Percentiles rank a stretch among this genome's conserved stretches.
Conservation (phyloP, 805 yeast genomes). For the Ogataea naganishii region DNA sequence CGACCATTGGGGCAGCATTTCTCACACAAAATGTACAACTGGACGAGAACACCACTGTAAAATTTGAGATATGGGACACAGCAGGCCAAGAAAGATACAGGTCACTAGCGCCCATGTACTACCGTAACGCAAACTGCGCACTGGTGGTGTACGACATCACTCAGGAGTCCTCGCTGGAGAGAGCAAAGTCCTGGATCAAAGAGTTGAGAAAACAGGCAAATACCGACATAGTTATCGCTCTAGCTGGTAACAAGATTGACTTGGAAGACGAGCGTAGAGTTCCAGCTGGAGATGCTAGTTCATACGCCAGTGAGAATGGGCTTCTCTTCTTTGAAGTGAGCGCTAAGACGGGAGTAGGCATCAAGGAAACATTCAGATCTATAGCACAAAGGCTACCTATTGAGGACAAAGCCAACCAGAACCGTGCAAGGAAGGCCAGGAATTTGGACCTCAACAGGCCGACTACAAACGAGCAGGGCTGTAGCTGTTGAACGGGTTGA, state of each 20-base stretch:
- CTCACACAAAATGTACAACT: slow-evolving; percentile 57
- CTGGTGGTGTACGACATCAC: slow-evolving; percentile 73
- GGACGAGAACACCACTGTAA: slow-evolving; percentile 46
- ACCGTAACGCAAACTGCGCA: slow-evolving; percentile 74
- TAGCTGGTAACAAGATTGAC: slow-evolving; percentile 76
- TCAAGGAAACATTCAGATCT: slow-evolving; percentile 36
- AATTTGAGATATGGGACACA: slow-evolving; percentile 81
- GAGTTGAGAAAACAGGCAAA: slow-evolving; percentile 79
- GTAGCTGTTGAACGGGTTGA: too few species aligned
- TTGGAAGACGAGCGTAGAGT: slow-evolving; percentile 42
- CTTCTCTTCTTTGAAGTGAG: slow-evolving; percentile 45
- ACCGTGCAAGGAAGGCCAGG: slow-evolving; percentile 13
- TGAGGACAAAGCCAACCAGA: slow-evolving; percentile 16
- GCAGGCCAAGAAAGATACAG: slow-evolving; percentile 81
- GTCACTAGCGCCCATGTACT: slow-evolving; percentile 76
- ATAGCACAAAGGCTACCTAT: slow-evolving; percentile 40
- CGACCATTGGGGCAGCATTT: slow-evolving; percentile 83
- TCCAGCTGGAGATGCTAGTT: slow-evolving; percentile 34
- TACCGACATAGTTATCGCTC: slow-evolving; percentile 63
- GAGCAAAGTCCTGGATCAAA: slow-evolving; percentile 71
- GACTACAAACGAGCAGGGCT: slow-evolving; percentile 23
- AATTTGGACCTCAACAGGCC: slow-evolving; percentile 22
- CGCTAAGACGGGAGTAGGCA: slow-evolving; percentile 49
- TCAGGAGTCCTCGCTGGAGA: slow-evolving; percentile 52
- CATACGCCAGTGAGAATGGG: slow-evolving; percentile 45